Evolutionary conservation across 1,284 basidiomycete genomes (phyloP).

Genomic region (Apiotrichum siamense): DNA sequence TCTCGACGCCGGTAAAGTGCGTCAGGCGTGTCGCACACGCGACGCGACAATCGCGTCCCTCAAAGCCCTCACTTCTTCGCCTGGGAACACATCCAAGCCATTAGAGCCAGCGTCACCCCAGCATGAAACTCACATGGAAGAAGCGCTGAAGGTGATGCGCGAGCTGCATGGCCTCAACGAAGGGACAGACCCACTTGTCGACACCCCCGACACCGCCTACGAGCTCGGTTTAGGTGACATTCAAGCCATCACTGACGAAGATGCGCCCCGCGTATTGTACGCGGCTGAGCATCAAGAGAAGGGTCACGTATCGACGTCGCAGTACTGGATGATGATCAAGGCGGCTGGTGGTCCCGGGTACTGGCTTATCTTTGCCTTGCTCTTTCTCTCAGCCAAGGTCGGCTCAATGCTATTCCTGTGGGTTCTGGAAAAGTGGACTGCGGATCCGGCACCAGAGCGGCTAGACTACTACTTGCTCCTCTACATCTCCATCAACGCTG

Average conservation of each 20-base stretch:
- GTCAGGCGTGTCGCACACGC: slow-evolving; percentile 28
- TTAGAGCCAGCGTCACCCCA: neutral
- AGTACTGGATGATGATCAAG: slow-evolving; percentile 39
- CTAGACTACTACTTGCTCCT: slow-evolving; percentile 33
- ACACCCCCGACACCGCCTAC: neutral
- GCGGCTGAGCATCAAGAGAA: slow-evolving; percentile 65
- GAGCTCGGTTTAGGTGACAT: neutral
- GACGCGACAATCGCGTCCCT: slow-evolving; percentile 12
- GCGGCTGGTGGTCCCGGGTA: slow-evolving; percentile 45
- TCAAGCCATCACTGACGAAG: neutral
- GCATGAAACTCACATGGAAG: neutral
- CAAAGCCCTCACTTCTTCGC: slow-evolving; percentile 8
- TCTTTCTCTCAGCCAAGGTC: slow-evolving; percentile 25
- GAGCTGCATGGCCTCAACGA: neutral
- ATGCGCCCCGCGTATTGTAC: slow-evolving; percentile 49
- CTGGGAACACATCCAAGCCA: neutral
- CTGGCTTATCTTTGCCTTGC: slow-evolving; percentile 34
- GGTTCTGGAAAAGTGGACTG: slow-evolving; percentile 38
- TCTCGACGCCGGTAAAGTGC: slow-evolving; percentile 50
- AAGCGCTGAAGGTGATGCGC: neutral
- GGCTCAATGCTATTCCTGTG: slow-evolving; percentile 21
- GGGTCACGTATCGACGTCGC: slow-evolving; percentile 37
- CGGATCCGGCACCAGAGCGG: slow-evolving; percentile 22
- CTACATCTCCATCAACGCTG: slow-evolving; percentile 23
- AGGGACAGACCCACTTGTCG: neutral